phyloP scores from a whole-genome alignment of 2,329 filamentous ascomycete species.

The Onygena corvina region DNA sequence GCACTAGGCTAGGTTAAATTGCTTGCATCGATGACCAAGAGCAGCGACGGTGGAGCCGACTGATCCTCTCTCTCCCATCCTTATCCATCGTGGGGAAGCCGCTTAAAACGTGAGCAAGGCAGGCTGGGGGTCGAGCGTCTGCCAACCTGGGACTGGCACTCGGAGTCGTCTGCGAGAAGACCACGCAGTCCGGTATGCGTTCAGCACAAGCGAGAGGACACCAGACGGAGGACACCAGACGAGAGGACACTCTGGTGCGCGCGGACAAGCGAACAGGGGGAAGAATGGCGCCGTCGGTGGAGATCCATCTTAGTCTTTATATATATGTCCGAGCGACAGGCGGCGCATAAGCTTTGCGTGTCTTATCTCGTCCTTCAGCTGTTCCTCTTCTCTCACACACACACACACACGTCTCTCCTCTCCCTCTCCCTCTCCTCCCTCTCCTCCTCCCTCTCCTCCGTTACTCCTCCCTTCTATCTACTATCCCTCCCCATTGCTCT shows the following conservation, averaged over 20 bases:
- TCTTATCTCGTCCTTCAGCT: constrained; percentile 2
- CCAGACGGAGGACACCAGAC: background rate
- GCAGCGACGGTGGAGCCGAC: background rate
- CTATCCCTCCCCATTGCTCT: background rate
- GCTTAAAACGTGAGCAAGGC: no score
- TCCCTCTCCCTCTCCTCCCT: background rate
- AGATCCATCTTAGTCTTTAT: background rate
- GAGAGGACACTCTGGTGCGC: background rate
- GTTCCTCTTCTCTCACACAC: background rate
- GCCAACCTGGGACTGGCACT: no score
- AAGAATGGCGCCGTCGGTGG: background rate
- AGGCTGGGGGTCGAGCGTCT: no score
- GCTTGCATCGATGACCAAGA: constrained; percentile 6
- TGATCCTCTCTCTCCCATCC: no score
- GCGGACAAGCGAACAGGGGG: background rate
- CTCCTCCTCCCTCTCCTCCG: constrained; percentile 1
- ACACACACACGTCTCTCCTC: constrained; percentile 3
- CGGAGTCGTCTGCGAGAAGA: no score
- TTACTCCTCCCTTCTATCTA: background rate
- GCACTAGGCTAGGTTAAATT: constrained; percentile 5
- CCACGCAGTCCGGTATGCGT: background rate
- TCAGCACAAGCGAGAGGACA: background rate
- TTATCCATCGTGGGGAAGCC: background rate
- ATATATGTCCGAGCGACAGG: background rate
- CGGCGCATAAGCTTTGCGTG: background rate